These are phyloP conservation scores for Berberis thunbergii DNA, from an alignment of 164 flowering plant species.

Conservation along the genomic window DNA sequence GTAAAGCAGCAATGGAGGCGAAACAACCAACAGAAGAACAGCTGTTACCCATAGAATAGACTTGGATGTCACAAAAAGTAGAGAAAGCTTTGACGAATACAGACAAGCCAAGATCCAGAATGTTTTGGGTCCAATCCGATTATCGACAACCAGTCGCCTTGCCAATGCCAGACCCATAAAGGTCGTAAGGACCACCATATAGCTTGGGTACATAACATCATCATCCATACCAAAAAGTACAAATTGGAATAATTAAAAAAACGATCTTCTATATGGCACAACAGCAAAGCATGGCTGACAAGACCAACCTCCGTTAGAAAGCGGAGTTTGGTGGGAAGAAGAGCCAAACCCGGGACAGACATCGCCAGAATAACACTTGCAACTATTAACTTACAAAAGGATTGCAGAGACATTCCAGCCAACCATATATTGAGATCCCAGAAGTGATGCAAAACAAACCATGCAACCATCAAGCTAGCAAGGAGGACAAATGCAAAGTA, in stretches of 20 bases:
- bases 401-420: conserved; percentile 92
- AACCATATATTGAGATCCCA: conserved; percentile 98
- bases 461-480: conserved; percentile 76
- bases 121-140: conserved; percentile 69
- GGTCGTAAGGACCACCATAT: conserved; percentile 85
- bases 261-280: conserved; percentile 74
- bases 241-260: conserved; percentile 72
- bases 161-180: conserved; percentile 71
- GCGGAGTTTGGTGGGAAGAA: conserved; percentile 64
- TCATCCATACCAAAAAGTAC: conserved; percentile 87
- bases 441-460: conserved; percentile 92
- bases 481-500: conserved; percentile 79
- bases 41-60: conserved; percentile 81
- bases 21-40: conserved; percentile 69
- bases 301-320: conserved; percentile 70
- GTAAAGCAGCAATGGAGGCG: conserved; percentile 97
- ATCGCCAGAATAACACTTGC: conserved; percentile 70
- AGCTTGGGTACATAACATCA: conserved; percentile 95
- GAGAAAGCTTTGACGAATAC: conserved; percentile 72
- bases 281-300: conserved; percentile 67
- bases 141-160: conserved; percentile 71
- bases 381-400: conserved; percentile 82
- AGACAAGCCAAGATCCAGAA: conserved; percentile 84
- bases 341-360: conserved; percentile 83
- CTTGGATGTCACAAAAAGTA: conserved; percentile 80